Base-by-base conservation (phyloP, 2,329 filamentous ascomycete species). In the Cytospora chrysosperma region DNA sequence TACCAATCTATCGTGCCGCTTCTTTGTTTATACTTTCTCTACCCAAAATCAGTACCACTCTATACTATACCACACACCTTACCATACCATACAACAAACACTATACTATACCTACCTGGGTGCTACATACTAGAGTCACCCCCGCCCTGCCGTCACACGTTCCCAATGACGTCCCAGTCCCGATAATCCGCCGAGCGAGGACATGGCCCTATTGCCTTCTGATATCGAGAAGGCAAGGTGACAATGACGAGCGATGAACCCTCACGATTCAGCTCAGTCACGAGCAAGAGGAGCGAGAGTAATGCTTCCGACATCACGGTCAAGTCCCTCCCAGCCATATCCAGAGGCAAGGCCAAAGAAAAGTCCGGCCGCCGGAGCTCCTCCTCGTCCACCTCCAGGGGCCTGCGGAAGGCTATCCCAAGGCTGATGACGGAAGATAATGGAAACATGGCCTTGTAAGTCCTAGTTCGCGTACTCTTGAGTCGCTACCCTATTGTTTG, bases 231-330 rank as follows among this genome's bases (percentile, higher is more conserved):
- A 63, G 64, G 58, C 63, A 61, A 65, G 61, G 60, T 55, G 60
- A 62, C 57, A 59, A 91, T 91, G 88, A 85, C 87, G 77, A 85
- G 83, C 77, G 85, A 88, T 79, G 87, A 90, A 74, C 78, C 79
- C 71, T 81, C 81, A 77, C 88, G 87, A 77, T 84, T 88, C 82
- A 87, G 83, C 79, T 88, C 87, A 68, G 78, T 82, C 68, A 85
- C 85, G 77, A 87, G 85, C 81, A 84, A 84, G 68, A 86, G 84
- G 78, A 85, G 84, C 72, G 83, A 86, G 71, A 90, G 87, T 78
- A 85, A 83, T 76, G 83, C 84, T 70, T 90, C 88, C 66, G 83
- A 82, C 72, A 83, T 86, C 71, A 92, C 89, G 47, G 78, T 87
- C 68, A 86, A 82, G 75, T 81, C 81, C 59, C 64, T 66, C 26